These are phyloP conservation scores for Melanomma pulvis-pyrius DNA, from an alignment of 495 filamentous ascomycete genomes.

Conservation along the genomic window DNA sequence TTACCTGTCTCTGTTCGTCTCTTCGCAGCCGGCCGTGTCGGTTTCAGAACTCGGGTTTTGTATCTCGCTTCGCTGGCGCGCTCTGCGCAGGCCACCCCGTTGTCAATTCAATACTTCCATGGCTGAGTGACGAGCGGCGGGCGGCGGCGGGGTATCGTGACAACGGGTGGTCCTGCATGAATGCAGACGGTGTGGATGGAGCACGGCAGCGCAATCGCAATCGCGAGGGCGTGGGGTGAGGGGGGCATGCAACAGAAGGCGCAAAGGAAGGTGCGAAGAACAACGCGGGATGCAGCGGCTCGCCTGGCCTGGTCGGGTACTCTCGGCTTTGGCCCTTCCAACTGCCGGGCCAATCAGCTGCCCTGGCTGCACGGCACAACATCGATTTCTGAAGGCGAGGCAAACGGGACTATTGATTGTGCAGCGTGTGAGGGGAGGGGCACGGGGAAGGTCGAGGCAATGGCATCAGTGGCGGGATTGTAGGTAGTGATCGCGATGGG, in stretches of 20 bases:
- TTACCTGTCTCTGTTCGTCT: too few relatives aligned
- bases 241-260: slow-evolving; percentile 12
- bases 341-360: not conserved
- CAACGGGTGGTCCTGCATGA: not conserved
- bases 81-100: too few relatives aligned
- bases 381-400: not conserved
- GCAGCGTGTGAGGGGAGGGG: too few relatives aligned
- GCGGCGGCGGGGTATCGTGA: too few relatives aligned
- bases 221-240: not conserved
- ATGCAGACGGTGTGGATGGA: not conserved
- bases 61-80: too few relatives aligned
- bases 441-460: not conserved
- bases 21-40: too few relatives aligned
- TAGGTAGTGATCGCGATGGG: not conserved
- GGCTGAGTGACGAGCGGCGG: too few relatives aligned
- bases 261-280: slow-evolving; percentile 1
- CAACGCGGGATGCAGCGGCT: not conserved
- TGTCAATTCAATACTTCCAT: too few relatives aligned
- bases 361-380: not conserved
- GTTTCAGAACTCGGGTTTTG: too few relatives aligned
- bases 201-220: not conserved
- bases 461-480: not conserved
- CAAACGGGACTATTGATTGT: not conserved
- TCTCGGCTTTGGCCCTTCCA: not conserved
- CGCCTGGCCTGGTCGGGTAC: too few relatives aligned